Evolutionary conservation across 768 basidiomycete genomes (phyloP), one percentile per base, ranked within the genome.

Genomic region (Tylopilus sp.): DNA sequence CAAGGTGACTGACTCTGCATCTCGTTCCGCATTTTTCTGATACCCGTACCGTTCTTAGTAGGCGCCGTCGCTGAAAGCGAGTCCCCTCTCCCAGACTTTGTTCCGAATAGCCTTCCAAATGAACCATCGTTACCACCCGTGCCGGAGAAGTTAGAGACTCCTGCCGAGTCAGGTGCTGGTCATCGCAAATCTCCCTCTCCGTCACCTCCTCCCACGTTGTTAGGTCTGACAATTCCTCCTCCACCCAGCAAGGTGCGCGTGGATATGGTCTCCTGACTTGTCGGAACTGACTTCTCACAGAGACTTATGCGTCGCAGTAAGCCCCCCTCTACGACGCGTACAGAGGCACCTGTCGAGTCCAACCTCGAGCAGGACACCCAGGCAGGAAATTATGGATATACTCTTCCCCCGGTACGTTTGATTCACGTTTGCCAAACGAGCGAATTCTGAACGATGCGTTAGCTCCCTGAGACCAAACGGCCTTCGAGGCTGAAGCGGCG

Each of bases 401-500:
- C 46, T 2, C 58, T 60, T 52, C 67, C 67, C 17, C 69, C 69
- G 10, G 67, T 71, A 52, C 6, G 67, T 44, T 34, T 16, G 21
- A 17, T 24, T 19, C 24, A 24, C 24, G n/a, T 42, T 11, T 10
- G 8, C 12, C 22, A 7, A 19, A 7, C 7, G 22, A 17, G 8
- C 9, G 16, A 4, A 28, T 30, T 43, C 26, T 52, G 9, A 54
- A 31, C 19, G 14, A 30, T 16, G 13, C 17, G 14, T 19, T 42
- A 82, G 79, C 69, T 74, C 4, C 73, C 78, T 24, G 64, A 71
- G 14, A 74, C 77, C 8, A 56, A 67, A 16, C 74, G 77, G 14
- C 66, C 77, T 2, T 63, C 67, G 5, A 74, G 63, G 25, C 68
- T 87, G 49, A 87, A 86, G 67, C 79, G 86, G 17, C 77, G 86